Conservation (phyloP, 2,329 filamentous ascomycete genomes). For the Fusarium lyarnte region DNA sequence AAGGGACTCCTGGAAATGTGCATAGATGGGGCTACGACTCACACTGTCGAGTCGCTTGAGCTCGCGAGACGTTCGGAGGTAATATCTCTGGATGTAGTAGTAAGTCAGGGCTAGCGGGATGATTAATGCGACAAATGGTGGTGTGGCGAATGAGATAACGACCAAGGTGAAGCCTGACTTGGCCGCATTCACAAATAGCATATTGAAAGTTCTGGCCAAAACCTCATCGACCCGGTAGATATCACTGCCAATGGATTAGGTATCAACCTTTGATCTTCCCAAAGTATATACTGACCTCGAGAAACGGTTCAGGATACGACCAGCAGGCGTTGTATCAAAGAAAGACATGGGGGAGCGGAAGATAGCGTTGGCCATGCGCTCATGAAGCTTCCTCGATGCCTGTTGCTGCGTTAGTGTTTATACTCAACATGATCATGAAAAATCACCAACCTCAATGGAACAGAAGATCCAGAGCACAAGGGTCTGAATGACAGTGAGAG, state of each 20-base stretch:
- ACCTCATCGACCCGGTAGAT: slow-evolving; percentile 90
- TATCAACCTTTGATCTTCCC: not conserved
- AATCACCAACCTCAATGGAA: slow-evolving; percentile 82
- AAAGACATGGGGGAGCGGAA: slow-evolving; percentile 99
- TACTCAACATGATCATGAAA: too few relatives aligned
- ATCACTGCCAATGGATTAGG: slow-evolving; percentile 61
- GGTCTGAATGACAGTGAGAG: slow-evolving; percentile 89
- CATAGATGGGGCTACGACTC: slow-evolving; percentile 94
- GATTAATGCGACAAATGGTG: slow-evolving; percentile 82
- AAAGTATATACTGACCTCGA: slow-evolving; percentile 72
- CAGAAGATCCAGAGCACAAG: slow-evolving; percentile 99
- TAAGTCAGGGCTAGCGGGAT: slow-evolving; percentile 84
- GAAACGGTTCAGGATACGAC: slow-evolving; percentile 96
- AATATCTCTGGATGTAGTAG: slow-evolving; percentile 95
- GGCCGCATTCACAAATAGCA: slow-evolving; percentile 84
- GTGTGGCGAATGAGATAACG: slow-evolving; percentile 84
- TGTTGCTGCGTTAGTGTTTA: slow-evolving; percentile 47
- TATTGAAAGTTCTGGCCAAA: slow-evolving; percentile 95
- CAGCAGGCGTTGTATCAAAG: slow-evolving; percentile 96
- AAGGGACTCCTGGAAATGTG: slow-evolving; percentile 97
- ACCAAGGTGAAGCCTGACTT: slow-evolving; percentile 84
- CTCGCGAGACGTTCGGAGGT: slow-evolving; percentile 93
- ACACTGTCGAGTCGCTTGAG: slow-evolving; percentile 96
- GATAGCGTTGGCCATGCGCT: slow-evolving; percentile 96
- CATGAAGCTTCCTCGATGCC: slow-evolving; percentile 95